Conservation (phyloP, 1,139 yeast genomes). For the Kurtzmaniella natalensis region DNA sequence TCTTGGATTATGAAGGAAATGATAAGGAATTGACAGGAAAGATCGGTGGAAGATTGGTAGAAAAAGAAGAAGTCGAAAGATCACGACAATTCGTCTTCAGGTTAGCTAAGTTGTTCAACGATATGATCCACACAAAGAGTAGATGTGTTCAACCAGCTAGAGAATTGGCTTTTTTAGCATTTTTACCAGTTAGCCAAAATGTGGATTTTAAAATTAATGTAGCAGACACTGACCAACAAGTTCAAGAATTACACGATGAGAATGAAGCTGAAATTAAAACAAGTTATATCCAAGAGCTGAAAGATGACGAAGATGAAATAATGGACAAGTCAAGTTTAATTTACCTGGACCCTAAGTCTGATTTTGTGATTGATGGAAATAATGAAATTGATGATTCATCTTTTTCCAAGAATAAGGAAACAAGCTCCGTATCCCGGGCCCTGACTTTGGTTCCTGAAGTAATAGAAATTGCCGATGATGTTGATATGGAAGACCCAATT, state of each 20-base stretch:
- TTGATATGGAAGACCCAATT: constrained; percentile 10
- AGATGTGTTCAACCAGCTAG: constrained; percentile 77
- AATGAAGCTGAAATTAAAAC: constrained; percentile 5
- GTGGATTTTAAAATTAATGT: constrained; percentile 46
- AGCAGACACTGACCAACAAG: not conserved
- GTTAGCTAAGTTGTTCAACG: constrained; percentile 61
- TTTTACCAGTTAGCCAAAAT: constrained; percentile 67
- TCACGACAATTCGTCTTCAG: constrained; percentile 78
- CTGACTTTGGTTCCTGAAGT: constrained; percentile 4
- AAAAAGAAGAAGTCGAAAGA: constrained; percentile 66
- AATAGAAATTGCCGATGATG: constrained; percentile 10
- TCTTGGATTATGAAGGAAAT: constrained; percentile 48
- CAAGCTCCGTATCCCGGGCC: constrained; percentile 4
- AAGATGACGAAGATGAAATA: not conserved
- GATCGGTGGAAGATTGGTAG: constrained; percentile 84
- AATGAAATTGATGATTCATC: constrained; percentile 9
- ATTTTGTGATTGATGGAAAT: constrained; percentile 12
- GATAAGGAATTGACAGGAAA: constrained; percentile 39
- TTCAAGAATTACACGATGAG: too few relatives aligned
- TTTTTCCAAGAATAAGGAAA: constrained; percentile 6
- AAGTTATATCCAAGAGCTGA: not conserved
- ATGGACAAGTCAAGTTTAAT: not conserved
- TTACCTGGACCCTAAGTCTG: constrained; percentile 7
- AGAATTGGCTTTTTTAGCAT: constrained; percentile 84
- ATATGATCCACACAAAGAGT: constrained; percentile 59